Conservation (phyloP, 2,329 filamentous ascomycete genomes). For the Penicillium capsulatum region DNA sequence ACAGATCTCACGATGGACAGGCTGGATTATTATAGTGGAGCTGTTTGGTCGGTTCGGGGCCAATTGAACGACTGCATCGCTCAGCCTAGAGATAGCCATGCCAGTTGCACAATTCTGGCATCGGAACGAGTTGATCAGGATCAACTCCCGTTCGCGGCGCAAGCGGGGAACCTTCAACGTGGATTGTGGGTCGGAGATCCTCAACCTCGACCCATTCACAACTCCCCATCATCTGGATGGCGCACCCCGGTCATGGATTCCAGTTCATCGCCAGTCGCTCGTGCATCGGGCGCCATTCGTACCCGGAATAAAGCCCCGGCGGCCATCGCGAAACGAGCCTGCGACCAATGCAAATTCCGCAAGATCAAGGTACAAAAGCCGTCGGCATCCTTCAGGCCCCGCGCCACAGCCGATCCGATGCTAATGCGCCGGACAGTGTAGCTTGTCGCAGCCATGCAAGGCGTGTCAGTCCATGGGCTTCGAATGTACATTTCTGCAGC, state of each 20-base stretch:
- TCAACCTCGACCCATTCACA: slow-evolving; percentile 9
- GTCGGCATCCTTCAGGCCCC: not conserved
- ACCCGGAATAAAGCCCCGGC: slow-evolving; percentile 22
- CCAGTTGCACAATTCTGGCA: no score
- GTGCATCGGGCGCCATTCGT: slow-evolving; percentile 21
- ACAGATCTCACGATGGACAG: no score
- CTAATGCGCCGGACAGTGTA: slow-evolving; percentile 30
- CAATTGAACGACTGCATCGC: no score
- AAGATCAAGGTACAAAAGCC: slow-evolving; percentile 33
- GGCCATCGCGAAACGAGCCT: slow-evolving; percentile 35
- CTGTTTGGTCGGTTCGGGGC: no score
- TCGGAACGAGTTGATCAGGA: no score
- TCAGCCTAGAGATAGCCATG: no score
- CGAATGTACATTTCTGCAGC: slow-evolving; percentile 41
- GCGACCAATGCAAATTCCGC: slow-evolving; percentile 42
- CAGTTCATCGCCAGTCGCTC: slow-evolving; percentile 17
- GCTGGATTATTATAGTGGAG: no score
- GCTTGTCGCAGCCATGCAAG: slow-evolving; percentile 38
- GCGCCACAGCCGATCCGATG: slow-evolving; percentile 2
- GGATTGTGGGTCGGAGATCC: slow-evolving; percentile 13
- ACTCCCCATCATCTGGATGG: slow-evolving; percentile 14
- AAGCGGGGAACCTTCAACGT: slow-evolving; percentile 5
- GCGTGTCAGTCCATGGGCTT: slow-evolving; percentile 39
- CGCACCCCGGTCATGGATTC: slow-evolving; percentile 23
- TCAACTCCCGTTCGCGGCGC: not conserved